A percentile compares a stretch with the other conserved stretches of the same genome.
phyloP scores from a whole-genome alignment of 176 grass and related monocot species.

The Oryza meyeriana region DNA sequence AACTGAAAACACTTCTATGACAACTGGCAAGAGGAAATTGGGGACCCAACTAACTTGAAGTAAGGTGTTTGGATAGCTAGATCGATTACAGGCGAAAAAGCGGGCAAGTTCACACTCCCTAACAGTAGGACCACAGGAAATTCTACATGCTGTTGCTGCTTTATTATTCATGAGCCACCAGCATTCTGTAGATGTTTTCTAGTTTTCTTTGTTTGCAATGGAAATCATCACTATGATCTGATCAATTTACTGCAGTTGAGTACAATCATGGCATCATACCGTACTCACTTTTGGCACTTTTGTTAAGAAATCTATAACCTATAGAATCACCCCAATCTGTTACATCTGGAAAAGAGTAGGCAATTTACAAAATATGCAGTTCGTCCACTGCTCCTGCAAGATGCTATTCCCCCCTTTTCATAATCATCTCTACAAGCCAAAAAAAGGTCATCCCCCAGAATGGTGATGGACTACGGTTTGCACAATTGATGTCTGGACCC shows the following conservation, averaged over 20 bases:
- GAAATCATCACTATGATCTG: background rate
- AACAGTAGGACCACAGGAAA: constrained; percentile 5
- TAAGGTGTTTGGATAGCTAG: background rate
- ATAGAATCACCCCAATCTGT: background rate
- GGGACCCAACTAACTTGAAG: background rate
- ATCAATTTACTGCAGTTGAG: background rate
- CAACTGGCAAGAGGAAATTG: background rate
- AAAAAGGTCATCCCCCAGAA: background rate
- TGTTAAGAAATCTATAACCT: constrained; percentile 22
- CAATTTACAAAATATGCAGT: constrained; percentile 38
- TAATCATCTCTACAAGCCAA: constrained; percentile 37
- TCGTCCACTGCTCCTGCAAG: background rate
- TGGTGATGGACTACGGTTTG: background rate
- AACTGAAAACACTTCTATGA: background rate
- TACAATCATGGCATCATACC: background rate
- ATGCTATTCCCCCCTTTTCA: constrained; percentile 15
- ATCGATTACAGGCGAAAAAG: background rate
- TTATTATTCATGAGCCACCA: constrained; percentile 3
- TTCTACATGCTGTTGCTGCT: constrained; percentile 4
- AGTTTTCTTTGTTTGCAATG: background rate
- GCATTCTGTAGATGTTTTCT: background rate
- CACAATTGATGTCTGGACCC: constrained; percentile 6
- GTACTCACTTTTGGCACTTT: background rate
- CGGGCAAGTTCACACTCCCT: background rate
- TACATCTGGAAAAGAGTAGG: constrained; percentile 8